Percentiles rank a stretch among this genome's conserved stretches.
phyloP scores from a whole-genome alignment of 345 rosid species.

The Capsella bursapastoris region DNA sequence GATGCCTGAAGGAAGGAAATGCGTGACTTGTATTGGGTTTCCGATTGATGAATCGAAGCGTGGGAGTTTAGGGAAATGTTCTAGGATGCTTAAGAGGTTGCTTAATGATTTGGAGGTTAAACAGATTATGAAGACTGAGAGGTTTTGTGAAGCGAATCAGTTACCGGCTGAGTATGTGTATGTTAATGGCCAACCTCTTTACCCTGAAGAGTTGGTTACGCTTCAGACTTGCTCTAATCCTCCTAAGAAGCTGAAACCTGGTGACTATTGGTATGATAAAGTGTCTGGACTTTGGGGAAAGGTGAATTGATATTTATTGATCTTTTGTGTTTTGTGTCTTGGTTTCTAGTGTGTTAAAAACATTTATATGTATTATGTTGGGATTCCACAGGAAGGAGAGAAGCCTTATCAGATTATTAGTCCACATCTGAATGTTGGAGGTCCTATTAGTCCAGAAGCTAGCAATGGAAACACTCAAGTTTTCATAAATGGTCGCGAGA shows the following conservation, averaged over 20 bases:
- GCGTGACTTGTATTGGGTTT: constrained; percentile 86
- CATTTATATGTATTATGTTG: constrained; percentile 41
- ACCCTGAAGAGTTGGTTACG: constrained; percentile 74
- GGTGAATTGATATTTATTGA: constrained; percentile 53
- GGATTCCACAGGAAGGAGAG: constrained; percentile 80
- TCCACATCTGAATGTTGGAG: constrained; percentile 95
- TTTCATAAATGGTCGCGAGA: constrained; percentile 94
- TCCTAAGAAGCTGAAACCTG: constrained; percentile 93
- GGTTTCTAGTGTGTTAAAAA: constrained; percentile 30
- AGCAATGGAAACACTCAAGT: constrained; percentile 94
- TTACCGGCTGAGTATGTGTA: constrained; percentile 84
- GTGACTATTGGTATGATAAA: constrained; percentile 98
- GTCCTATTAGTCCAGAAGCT: constrained; percentile 74
- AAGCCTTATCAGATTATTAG: constrained; percentile 89
- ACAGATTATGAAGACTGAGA: constrained; percentile 94
- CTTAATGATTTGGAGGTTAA: constrained; percentile 90
- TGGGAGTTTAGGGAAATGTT: constrained; percentile 81
- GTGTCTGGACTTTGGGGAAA: constrained; percentile 99
- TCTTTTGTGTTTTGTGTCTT: constrained; percentile 20
- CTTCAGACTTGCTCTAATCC: constrained; percentile 84
- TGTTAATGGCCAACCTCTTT: constrained; percentile 83
- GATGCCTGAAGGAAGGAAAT: constrained; percentile 99
- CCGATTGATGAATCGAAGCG: constrained; percentile 84
- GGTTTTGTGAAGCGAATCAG: constrained; percentile 89
- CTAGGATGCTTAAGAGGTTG: constrained; percentile 90